Percentiles rank a stretch among this genome's conserved stretches.
Evolutionary conservation across 495 filamentous ascomycete genomes (phyloP).

Genomic region (Podospora appendiculata): DNA sequence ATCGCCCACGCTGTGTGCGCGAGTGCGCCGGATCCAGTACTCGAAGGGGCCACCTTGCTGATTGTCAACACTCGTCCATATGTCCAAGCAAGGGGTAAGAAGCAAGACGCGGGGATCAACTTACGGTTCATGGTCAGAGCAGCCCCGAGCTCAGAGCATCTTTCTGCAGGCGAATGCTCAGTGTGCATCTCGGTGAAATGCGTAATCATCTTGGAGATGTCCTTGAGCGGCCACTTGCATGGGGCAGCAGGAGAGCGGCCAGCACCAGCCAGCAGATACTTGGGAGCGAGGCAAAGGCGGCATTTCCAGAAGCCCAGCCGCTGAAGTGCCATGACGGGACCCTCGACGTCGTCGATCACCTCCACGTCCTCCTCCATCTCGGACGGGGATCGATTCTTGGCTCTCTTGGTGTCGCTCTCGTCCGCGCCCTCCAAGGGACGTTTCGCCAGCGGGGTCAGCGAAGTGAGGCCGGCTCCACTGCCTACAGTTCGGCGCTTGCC

Average conservation of each 20-base stretch:
- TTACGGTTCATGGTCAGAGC: constrained; percentile 32
- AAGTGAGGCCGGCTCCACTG: background rate
- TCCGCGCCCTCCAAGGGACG: background rate
- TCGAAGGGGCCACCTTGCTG: constrained; percentile 33
- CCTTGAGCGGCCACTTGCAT: constrained; percentile 40
- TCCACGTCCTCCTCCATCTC: background rate
- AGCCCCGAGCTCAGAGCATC: constrained; percentile 31
- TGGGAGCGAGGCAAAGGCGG: constrained; percentile 31
- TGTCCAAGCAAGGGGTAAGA: background rate
- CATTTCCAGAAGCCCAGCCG: constrained; percentile 40
- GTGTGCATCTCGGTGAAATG: constrained; percentile 38
- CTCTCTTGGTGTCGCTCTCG: background rate
- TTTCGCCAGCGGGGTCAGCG: background rate
- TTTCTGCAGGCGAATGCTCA: constrained; percentile 28
- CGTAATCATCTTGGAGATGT: constrained; percentile 38
- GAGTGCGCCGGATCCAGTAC: constrained; percentile 36
- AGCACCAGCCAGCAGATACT: constrained; percentile 29
- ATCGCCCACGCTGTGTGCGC: constrained; percentile 25
- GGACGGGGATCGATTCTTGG: background rate
- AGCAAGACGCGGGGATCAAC: constrained; percentile 2
- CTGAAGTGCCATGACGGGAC: constrained; percentile 15
- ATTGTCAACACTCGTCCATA: constrained; percentile 1
- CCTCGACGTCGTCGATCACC: background rate
- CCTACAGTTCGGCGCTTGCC: background rate
- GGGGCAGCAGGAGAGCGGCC: constrained; percentile 34